Evolutionary conservation across 306 rosid species (phyloP).

Genomic region (Quillaja saponaria): DNA sequence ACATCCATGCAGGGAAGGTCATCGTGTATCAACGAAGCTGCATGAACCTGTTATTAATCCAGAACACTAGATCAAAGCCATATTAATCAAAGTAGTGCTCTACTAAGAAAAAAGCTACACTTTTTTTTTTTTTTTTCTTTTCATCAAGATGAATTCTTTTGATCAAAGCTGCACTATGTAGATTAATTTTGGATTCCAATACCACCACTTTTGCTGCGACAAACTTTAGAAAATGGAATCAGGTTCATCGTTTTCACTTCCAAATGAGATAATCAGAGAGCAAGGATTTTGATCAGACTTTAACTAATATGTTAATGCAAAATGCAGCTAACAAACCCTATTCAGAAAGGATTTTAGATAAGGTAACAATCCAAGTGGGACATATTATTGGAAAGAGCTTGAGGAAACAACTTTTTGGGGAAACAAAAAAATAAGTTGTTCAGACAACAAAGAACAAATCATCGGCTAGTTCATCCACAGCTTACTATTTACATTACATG

Average conservation of each 20-base stretch:
- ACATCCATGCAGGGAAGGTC: slow-evolving; percentile 99
- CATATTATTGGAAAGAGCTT: too few species aligned
- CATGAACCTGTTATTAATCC: slow-evolving; percentile 69
- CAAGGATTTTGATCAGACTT: slow-evolving; percentile 18
- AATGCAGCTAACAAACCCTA: background rate
- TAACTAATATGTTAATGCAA: slow-evolving; percentile 7
- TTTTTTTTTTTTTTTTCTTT: too few species aligned
- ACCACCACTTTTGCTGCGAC: background rate
- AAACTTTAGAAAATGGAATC: too few species aligned
- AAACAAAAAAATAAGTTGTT: too few species aligned
- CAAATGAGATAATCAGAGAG: slow-evolving; percentile 5
- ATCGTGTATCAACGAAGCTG: slow-evolving; percentile 89
- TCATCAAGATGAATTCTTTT: background rate
- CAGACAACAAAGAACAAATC: too few species aligned
- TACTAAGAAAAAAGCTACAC: too few species aligned
- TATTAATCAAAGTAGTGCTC: background rate
- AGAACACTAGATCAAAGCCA: background rate
- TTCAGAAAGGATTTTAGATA: too few species aligned
- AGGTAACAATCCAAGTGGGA: too few species aligned
- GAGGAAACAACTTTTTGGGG: too few species aligned
- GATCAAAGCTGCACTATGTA: background rate
- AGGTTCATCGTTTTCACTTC: too few species aligned
- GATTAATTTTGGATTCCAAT: background rate
- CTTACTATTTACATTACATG: too few species aligned
- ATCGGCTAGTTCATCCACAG: too few species aligned